Base-by-base conservation (phyloP, 805 yeast genomes). In the Pichia gijzeniarum region DNA sequence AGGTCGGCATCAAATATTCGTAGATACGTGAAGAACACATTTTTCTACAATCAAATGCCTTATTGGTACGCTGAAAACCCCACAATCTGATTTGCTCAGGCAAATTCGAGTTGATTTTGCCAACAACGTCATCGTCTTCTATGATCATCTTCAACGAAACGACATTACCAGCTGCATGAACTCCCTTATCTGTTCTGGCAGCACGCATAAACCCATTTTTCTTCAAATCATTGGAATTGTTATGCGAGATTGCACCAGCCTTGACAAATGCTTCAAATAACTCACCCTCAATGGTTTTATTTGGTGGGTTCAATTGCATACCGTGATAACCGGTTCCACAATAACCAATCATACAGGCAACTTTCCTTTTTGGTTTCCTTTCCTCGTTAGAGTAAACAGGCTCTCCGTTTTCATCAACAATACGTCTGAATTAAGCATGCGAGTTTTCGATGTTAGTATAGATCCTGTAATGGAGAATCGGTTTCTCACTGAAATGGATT, bases 301-400 rank as follows among this genome's bases (percentile, higher is more conserved):
- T 78, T 17, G 90, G 95, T 2, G 95, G 95, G 60, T 89, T 90
- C 52, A 83, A 69, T 65, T 90, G 98, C 95, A 90, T 87, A 7
- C 98, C 98, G 63, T 86, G 93, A 66, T 90, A 90, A 0, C 97
- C 97, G 1, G 96, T 82, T 35, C 98, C 98, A 62, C 96, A 90
- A 68, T 90, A 90, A 4, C 98, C 97, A 53, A 90, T 72, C 79
- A 87, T 73, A 57, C 85, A 79, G 0, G 96, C 97, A 19, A 88
- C 96, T 60, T 90, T 90, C 56, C 79, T 77, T 72, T 90, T 90
- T 19, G 98, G 96, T 51, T 74, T 77, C 63, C 89, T 73, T 31
- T 63, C 63, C 51, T 79, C 85, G 46, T 70, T 72, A 8, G 50
- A 50, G 35, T 73, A 78, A 35, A 79, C 62, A 2, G 82, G 80